Base-by-base conservation (phyloP, 805 yeast species). In the Huiozyma sinensis region DNA sequence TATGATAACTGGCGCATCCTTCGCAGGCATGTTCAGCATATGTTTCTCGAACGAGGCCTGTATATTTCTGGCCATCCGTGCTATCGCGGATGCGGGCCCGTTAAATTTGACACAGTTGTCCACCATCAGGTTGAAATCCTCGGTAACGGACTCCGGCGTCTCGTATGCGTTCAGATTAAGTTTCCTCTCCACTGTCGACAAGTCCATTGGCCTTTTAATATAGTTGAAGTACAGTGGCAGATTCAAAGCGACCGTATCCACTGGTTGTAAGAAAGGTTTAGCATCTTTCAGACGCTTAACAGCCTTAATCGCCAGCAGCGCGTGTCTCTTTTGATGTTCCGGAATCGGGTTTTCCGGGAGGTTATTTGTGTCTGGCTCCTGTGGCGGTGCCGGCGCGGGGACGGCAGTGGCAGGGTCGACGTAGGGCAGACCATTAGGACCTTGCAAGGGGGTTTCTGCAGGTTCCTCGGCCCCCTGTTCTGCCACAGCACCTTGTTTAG, bases 11-110 rank as follows among this genome's bases (percentile, higher is more conserved):
- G 63, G 61, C 6, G 58, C 50, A 37, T 75, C 79, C 44, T 63
- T 72, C 3, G 88, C 77, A 3, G 98, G 98, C 79, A 89, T 80
- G 63, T 88, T 86, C 49, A 85, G 72, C 80, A 88, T 78, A 61
- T 90, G 96, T 56, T 89, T 89, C 58, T 86, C 95, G 60, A 92
- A 92, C 53, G 90, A 81, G 1, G 95, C 92, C 64, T 87, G 92
- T 40, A 92, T 75, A 61, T 83, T 85, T 56, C 81, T 76, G 24
- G 86, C 97, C 97, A 92, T 90, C 60, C 82, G 84, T 2, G 97
- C 77, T 50, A 92, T 89, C 13, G 78, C 76, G 2, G 95, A 74
- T 35, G 77, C 78, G 45, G 77, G 79, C 33, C 98, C 98, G 60
- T 92, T 92, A 62, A 90, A 92, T 41, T 73, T 73, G 38, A 72